Conservation (phyloP, 768 basidiomycete genomes). For the Nevesoporus exiguus region DNA sequence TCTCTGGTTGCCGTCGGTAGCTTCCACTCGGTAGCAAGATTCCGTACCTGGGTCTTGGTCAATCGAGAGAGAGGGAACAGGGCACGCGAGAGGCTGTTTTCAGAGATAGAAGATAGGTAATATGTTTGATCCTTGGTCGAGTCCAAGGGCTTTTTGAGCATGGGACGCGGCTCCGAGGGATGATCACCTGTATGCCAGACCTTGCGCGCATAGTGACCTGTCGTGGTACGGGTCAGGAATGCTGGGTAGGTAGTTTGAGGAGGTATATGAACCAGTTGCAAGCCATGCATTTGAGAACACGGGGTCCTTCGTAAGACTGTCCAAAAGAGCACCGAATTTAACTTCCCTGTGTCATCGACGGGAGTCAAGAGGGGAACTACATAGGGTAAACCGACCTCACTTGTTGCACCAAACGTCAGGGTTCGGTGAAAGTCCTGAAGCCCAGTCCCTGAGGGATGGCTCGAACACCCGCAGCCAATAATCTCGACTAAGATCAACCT, state of each 20-base stretch:
- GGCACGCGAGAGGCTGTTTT: constrained; percentile 59
- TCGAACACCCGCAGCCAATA: constrained; percentile 94
- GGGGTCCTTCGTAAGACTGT: constrained; percentile 45
- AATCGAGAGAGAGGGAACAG: constrained; percentile 74
- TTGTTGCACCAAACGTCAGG: constrained; percentile 92
- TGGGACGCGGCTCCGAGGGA: constrained; percentile 37
- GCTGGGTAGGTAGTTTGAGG: not conserved
- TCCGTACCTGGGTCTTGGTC: constrained; percentile 69
- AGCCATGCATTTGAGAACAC: constrained; percentile 53
- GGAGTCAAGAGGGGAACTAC: not conserved
- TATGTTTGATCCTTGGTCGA: constrained; percentile 85
- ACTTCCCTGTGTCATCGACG: constrained; percentile 56
- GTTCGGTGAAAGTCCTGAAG: constrained; percentile 79
- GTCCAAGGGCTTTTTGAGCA: constrained; percentile 56
- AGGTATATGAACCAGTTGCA: constrained; percentile 63
- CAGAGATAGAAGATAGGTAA: constrained; percentile 78
- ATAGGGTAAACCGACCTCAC: constrained; percentile 34
- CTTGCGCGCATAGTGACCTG: constrained; percentile 87
- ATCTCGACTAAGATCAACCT: constrained; percentile 86
- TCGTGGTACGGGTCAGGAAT: not conserved
- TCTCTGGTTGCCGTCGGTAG: constrained; percentile 71
- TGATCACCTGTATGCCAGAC: constrained; percentile 37
- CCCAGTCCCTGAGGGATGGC: constrained; percentile 77
- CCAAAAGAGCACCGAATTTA: constrained; percentile 84
- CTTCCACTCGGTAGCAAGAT: constrained; percentile 56